Base-by-base conservation (phyloP, 192 early-diverging fungal genomes). In the Podila clonocystis region DNA sequence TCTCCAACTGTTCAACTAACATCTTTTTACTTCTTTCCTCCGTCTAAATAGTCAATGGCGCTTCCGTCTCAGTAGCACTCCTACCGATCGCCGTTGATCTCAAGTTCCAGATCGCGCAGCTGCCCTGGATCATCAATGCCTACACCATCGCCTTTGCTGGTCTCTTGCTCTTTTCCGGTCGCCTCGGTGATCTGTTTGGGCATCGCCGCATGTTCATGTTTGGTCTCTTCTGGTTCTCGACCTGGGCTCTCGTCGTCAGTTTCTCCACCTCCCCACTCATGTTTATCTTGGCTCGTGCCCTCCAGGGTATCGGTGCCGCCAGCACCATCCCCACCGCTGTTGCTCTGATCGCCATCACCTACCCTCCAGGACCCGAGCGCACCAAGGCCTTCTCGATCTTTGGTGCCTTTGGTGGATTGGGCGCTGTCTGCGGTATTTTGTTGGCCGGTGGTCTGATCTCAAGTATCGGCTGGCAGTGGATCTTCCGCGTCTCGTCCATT, bases 101-200 rank as follows among this genome's bases (percentile, higher is more conserved):
- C 17, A 33, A 70, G 0, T 70, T 76, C 63, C 45, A 41, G 13
- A 33, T 66, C 22, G 38, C 74, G 24, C 62, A 65, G 31, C 9
- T 70, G 28, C 55, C 52, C 17, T 76, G 74, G 74, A 68, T 77
- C 58, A 66, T 77, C 17, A 82, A 82, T 24, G 63, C 83, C 11
- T 76, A 77, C 36, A 75, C 83, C 0, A 77, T 82, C 50, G 62
- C 74, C 45, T 83, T 83, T 68, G 82, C 82, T 2, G 82, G 74
- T 19, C 71, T 83, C 55, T 36, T 83, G 9, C 61, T 83, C n/a
- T 58, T 75, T 38, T 66, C 70, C 0, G 82, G 82, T 19, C 74
- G 74, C 12, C 33, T 83, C 4, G 82, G 82, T 38, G 82, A 83
- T 66, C 55, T 83, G 8, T 83, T 69, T 70, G 82, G 82, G 17